A percentile compares a stretch with the other conserved stretches of the same genome.
Conservation (phyloP, 139 green algal genomes). For the Pleodorina starrii region DNA sequence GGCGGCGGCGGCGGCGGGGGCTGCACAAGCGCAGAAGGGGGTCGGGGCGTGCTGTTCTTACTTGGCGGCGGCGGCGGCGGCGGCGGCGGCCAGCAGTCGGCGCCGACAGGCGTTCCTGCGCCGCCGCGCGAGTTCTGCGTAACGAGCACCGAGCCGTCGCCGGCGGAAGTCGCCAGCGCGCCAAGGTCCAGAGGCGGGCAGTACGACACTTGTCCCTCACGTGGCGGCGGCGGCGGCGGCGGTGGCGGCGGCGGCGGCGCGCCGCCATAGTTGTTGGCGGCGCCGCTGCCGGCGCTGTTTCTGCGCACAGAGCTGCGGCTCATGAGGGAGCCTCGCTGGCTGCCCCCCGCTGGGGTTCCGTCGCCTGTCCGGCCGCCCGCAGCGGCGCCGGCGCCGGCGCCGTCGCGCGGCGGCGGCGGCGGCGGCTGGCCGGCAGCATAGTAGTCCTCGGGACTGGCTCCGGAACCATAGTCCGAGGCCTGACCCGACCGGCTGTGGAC, state of each 20-base stretch:
- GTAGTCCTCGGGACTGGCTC: background rate
- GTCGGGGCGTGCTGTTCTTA: constrained; percentile 26
- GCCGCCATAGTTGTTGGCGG: background rate
- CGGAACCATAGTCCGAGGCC: background rate
- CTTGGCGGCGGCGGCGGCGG: constrained; percentile 36
- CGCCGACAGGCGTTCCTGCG: background rate
- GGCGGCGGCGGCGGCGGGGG: constrained; percentile 36
- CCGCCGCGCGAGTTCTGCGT: constrained; percentile 30
- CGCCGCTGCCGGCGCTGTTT: constrained; percentile 42
- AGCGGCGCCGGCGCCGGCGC: background rate
- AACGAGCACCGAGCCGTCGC: constrained; percentile 24
- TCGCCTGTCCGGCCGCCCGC: background rate
- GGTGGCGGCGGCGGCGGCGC: background rate
- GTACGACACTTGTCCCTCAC: background rate
- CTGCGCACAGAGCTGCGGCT: constrained; percentile 34
- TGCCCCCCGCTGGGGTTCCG: background rate
- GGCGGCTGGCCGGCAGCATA: constrained; percentile 26
- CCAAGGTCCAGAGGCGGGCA: constrained; percentile 41
- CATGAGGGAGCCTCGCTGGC: background rate
- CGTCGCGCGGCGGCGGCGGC: constrained; percentile 12
- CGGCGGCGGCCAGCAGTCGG: constrained; percentile 22
- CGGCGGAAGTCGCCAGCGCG: background rate
- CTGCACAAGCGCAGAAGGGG: background rate
- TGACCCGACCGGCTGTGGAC: background rate
- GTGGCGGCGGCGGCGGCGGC: constrained; percentile 26